Base-by-base conservation (phyloP, 192 early-diverging fungal species). In the Lunasporangiospora selenospora region DNA sequence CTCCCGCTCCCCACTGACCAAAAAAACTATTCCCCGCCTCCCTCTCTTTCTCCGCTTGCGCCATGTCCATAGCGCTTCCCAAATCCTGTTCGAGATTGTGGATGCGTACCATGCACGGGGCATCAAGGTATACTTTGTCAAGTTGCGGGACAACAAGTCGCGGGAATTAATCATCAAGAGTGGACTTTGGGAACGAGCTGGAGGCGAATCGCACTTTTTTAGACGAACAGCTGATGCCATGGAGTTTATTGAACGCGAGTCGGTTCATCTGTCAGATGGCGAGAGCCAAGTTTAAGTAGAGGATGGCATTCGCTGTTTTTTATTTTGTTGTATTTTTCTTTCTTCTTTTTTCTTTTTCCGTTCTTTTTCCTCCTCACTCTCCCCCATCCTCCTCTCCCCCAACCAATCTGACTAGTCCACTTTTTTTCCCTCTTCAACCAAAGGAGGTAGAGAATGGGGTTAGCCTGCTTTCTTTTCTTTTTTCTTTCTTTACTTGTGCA, bases 111-210 rank as follows among this genome's bases (percentile, higher is more conserved):
- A 83, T 40, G 77, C 79, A 5, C 89, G 96, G 12, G 62, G 82
- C 12, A 91, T 99, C 31, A 81, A 81, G n/a, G 95, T 98, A 15
- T 94, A 86, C 48, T 98, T 99, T 87, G 94, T 94, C 29, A 92
- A 93, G 54, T 77, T 99, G 44, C 85, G 88, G n/a, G 83, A 87
- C 7, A 71, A 78, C 13, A n/a, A n/a, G n/a, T 90, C 93, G 52
- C 83, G 81, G 16, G 77, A 76, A 13, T 51, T 82, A n/a, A 97
- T 98, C 75, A 70, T 82, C 32, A 85, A 89, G 7, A 85, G 92
- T 1, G 90, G 91, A 3, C 75, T 97, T 37, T 75, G 79, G 43
- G 67, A 84, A 10, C 69, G 69, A 36, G 60, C 65, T 26, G 84
- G 87, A 15, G 92, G 93, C 9, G 73, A 79, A 18, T 66, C 83